Base-by-base conservation (phyloP, 257 asterid genomes). In the Salvia splendens region DNA sequence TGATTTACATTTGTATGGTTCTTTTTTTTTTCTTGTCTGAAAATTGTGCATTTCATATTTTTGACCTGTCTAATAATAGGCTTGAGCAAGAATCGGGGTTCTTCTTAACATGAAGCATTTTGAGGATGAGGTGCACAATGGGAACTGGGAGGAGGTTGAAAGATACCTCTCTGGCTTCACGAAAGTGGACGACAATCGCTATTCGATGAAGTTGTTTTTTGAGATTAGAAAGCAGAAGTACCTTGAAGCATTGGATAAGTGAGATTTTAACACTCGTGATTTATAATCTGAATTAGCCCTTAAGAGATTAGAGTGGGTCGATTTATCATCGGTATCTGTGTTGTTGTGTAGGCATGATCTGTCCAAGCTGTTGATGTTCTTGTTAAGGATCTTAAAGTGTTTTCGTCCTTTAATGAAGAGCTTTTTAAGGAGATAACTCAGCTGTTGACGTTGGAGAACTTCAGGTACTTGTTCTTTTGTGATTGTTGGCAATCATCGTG, bases 101-200 rank as follows among this genome's bases (percentile, higher is more conserved):
- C 82, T 92, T 83, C 96, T 92, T 69, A 89, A 92, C 83, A 84
- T 92, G 97, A 92, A 87, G 81, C 83, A 92, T 75, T 92, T 92
- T 68, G 98, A 92, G 72, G 98, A 92, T 52, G 95, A 92, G 79
- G 93, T 92, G 76, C 87, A 83, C 51, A 86, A 78, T 82, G 98
- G 98, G 77, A 89, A 92, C 68, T 93, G 97, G 98, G 98, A 93
- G 65, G 97, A 88, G 77, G 98, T 93, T 67, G 98, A 90, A 60
- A 88, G 70, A 56, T 93, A 93, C 83, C 96, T 93, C 40, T 86
- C 95, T 52, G 97, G 98, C 69, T 93, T 88, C 72, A 90, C 98
- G 0, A 93, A 93, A 79, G 93, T 90, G 75, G 97, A 90, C 8
- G 98, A 93, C 67, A 93, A 93, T 75, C 91, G 98, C 28, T 90